These are phyloP conservation scores for Hordeum pubiflorum DNA, from an alignment of 202 grass and related monocot species.

Conservation along the genomic window DNA sequence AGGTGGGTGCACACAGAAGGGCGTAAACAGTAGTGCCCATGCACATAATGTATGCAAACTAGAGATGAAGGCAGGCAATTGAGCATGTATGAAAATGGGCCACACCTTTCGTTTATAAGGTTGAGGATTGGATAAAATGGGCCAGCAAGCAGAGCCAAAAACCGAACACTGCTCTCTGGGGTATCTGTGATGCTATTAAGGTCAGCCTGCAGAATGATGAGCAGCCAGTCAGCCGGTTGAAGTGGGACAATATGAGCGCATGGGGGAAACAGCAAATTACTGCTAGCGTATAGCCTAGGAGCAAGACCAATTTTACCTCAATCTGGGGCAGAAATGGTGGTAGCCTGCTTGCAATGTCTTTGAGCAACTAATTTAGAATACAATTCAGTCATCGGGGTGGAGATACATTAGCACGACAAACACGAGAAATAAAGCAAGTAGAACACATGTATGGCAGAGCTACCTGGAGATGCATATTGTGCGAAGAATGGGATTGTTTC, in stretches of 20 bases:
- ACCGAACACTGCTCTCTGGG: slow-evolving; percentile 55
- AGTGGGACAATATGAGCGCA: not conserved
- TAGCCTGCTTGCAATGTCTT: slow-evolving; percentile 67
- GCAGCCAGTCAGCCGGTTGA: slow-evolving; percentile 11
- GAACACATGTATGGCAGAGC: not conserved
- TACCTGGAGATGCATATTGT: slow-evolving; percentile 92
- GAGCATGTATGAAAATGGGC: slow-evolving; percentile 3
- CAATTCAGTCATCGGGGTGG: not conserved
- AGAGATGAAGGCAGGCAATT: slow-evolving; percentile 6
- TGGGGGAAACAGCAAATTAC: slow-evolving; percentile 19
- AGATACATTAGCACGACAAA: not conserved
- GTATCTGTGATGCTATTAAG: slow-evolving; percentile 55
- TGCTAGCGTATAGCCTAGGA: slow-evolving; percentile 6
- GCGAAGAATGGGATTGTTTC: slow-evolving; percentile 51
- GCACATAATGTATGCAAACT: slow-evolving; percentile 2
- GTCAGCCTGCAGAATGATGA: slow-evolving; percentile 59
- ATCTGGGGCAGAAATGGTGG: slow-evolving; percentile 67
- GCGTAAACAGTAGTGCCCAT: not conserved
- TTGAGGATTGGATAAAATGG: slow-evolving; percentile 86
- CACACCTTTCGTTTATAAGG: slow-evolving; percentile 85
- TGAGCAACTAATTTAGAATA: slow-evolving; percentile 67
- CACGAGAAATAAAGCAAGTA: not conserved
- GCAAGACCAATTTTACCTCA: slow-evolving; percentile 48
- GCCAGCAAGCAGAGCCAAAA: slow-evolving; percentile 85
- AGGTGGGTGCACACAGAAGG: not conserved